Evolutionary conservation across 164 flowering plant genomes (phyloP), one percentile per base, ranked within the genome.

Genomic region (Piper longum): DNA sequence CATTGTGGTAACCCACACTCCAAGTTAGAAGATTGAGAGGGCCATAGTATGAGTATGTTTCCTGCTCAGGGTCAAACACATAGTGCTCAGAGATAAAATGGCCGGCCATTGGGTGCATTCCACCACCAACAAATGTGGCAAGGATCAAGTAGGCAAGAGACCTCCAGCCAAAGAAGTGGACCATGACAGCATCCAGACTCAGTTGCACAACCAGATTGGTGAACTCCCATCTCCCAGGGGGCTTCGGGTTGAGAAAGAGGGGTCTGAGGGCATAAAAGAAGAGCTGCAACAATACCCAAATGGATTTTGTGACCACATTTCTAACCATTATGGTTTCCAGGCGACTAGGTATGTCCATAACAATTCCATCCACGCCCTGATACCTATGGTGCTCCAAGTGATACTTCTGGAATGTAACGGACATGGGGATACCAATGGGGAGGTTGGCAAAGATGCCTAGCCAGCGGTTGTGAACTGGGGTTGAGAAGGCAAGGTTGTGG

Each of bases 91-190:
- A 92, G 62, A 92, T 87, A 76, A 92, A 89, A 73, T 89, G 96
- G 48, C 96, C 98, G 2, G 98, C 98, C 95, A 89, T 86, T 11
- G 98, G 98, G 66, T 89, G 98, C 95, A 92, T 82, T 26, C 98
- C 98, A 2, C 98, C 98, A 2, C 98, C 98, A 16, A 92, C 88
- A 57, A 92, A 92, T 43, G 98, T 92, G 3, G 98, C 83, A 26
- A 86, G 87, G 70, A 92, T 89, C 75, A 92, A 36, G 68, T 91
- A 91, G 13, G 76, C 85, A 16, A 91, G 76, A 54, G 95, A 79
- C 64, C 71, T 89, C 89, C 92, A 84, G 16, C 95, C 95, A 73
- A 80, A 89, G 63, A 87, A 78, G 63, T 82, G 79, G 54, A 84
- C 87, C 82, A 91, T 69, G 60, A 77, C 43, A 5, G 70, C 82